Evolutionary conservation across 73 alveolate species (phyloP), one percentile per base, ranked within the genome.

Genomic region (Paramecium biaurelia): DNA sequence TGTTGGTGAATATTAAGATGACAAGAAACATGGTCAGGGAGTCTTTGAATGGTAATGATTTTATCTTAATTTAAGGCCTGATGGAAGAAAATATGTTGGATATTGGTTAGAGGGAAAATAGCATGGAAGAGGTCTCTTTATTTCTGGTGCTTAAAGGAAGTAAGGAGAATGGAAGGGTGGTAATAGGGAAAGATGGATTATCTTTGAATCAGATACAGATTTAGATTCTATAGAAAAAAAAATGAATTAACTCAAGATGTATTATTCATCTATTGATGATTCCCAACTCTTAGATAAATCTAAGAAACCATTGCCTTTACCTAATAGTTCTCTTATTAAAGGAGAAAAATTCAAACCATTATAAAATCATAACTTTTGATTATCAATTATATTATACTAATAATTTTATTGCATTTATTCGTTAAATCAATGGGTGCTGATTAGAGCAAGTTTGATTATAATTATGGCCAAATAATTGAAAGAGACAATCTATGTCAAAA

Each of bases 101-200:
- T n/a, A n/a, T n/a, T n/a, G n/a, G n/a, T n/a, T n/a, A n/a, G n/a
- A n/a, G n/a, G n/a, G n/a, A n/a, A n/a, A n/a, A n/a, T n/a, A n/a
- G n/a, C n/a, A n/a, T n/a, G n/a, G n/a, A n/a, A n/a, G n/a, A n/a
- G n/a, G n/a, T n/a, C n/a, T n/a, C n/a, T n/a, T n/a, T n/a, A n/a
- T n/a, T n/a, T n/a, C n/a, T n/a, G 86, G 85, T 7, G 49, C 85
- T 1, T 63, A 92, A 92, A 57, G 82, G 38, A 92, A 92, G 38
- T 41, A 92, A 35, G 95, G 93, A 10, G 95, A 92, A 85, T 92
- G 95, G 95, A 92, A 92, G 41, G 67, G 89, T 38, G 95, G 92
- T 4, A 59, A 92, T 37, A 92, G 93, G 42, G 92, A 76, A 20
- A 92, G 93, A 85, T 92, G 95, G 94, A 57, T 86, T 10, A 89